A percentile compares a stretch with the other conserved stretches of the same genome.
Conservation (phyloP, 108 stramenopile species). For the Fistulifera pelliculosa region DNA sequence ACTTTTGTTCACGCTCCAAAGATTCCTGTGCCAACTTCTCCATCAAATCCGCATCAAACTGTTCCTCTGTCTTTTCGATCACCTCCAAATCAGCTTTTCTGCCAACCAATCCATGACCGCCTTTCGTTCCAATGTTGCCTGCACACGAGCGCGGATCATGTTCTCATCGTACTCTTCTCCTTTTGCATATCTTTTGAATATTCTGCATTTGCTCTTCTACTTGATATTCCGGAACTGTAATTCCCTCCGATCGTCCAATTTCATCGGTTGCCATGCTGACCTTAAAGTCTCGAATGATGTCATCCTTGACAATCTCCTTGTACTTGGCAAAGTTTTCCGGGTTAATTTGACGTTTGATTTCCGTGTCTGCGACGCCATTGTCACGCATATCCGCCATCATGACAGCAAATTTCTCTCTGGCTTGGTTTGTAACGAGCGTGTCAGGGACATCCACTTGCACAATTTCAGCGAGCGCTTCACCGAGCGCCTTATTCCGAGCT, state of each 20-base stretch:
- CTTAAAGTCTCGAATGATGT: slow-evolving; percentile 73
- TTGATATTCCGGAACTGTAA: slow-evolving; percentile 72
- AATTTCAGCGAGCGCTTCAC: slow-evolving; percentile 53
- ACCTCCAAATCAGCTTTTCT: slow-evolving; percentile 65
- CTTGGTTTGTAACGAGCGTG: slow-evolving; percentile 83
- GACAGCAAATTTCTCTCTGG: slow-evolving; percentile 89
- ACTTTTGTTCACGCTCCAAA: slow-evolving; percentile 43
- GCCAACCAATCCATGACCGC: slow-evolving; percentile 78
- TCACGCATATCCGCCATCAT: slow-evolving; percentile 94
- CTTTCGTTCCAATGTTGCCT: slow-evolving; percentile 65
- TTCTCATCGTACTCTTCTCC: slow-evolving; percentile 64
- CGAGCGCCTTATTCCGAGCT: slow-evolving; percentile 76
- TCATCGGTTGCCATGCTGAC: slow-evolving; percentile 81
- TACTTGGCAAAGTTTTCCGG: slow-evolving; percentile 93
- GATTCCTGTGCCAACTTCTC: slow-evolving; percentile 69
- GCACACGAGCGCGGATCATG: slow-evolving; percentile 58
- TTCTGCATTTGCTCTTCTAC: slow-evolving; percentile 74
- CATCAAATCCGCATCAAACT: slow-evolving; percentile 73
- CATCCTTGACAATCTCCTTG: slow-evolving; percentile 75
- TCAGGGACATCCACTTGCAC: slow-evolving; percentile 85
- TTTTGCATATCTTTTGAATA: slow-evolving; percentile 53
- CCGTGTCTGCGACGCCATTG: slow-evolving; percentile 80
- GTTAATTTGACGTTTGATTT: slow-evolving; percentile 84
- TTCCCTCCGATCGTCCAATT: slow-evolving; percentile 69
- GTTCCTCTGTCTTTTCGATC: slow-evolving; percentile 47